These are phyloP conservation scores for Backusella australiensis DNA, from an alignment of 192 early-diverging fungal species.

Conservation along the genomic window DNA sequence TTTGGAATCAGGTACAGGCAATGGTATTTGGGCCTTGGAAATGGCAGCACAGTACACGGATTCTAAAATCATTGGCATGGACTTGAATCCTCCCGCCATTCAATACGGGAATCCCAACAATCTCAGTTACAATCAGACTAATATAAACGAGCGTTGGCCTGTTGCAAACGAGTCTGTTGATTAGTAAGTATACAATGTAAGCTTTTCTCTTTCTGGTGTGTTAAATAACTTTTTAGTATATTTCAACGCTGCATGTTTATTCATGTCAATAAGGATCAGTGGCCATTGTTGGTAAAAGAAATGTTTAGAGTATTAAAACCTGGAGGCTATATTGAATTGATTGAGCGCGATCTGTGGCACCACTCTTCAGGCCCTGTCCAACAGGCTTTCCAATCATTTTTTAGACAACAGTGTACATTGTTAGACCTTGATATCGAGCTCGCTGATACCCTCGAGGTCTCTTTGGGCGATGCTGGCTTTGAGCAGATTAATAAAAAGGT, in stretches of 20 bases:
- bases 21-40: conserved; percentile 39
- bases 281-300: conserved; percentile 23
- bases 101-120: conserved; percentile 28
- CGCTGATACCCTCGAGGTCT: conserved; percentile 5
- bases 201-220: not conserved
- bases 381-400: conserved; percentile 30
- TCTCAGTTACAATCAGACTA: conserved; percentile 20
- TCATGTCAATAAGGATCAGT: conserved; percentile 25
- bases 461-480: conserved; percentile 16
- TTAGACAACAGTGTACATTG: conserved; percentile 20
- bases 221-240: conserved; percentile 16
- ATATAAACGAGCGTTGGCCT: conserved; percentile 28
- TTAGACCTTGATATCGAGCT: conserved; percentile 22
- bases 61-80: conserved; percentile 28
- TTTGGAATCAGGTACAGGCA: conserved; percentile 36
- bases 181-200: conserved; percentile 23
- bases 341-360: conserved; percentile 33
- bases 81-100: conserved; percentile 14
- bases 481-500: not conserved
- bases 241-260: conserved; percentile 32
- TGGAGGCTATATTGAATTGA: conserved; percentile 33
- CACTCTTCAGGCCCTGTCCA: conserved; percentile 35
- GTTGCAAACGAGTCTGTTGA: conserved; percentile 28
- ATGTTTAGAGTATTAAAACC: conserved; percentile 35
- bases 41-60: conserved; percentile 24